Evolutionary conservation across 192 early-diverging fungal species (phyloP).

Genomic region (Chytriomyces confervae): DNA sequence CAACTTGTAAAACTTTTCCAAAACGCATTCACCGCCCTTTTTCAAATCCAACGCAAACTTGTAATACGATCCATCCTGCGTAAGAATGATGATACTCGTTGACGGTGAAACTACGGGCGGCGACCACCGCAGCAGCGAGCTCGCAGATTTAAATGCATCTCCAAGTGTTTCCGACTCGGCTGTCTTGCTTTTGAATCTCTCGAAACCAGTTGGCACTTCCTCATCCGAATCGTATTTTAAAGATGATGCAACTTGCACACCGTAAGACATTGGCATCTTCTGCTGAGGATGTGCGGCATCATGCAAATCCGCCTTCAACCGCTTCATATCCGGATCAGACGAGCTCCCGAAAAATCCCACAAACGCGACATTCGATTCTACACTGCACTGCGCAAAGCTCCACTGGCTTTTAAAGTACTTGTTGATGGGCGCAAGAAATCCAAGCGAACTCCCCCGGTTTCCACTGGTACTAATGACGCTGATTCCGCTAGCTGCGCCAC

Average conservation of each 20-base stretch:
- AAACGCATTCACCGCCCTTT: conserved; percentile 72
- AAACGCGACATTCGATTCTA: conserved; percentile 79
- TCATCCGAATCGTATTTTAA: background rate
- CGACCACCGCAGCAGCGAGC: background rate
- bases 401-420: conserved; percentile 96
- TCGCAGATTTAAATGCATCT: background rate
- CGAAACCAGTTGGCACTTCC: background rate
- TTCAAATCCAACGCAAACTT: conserved; percentile 80
- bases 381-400: conserved; percentile 88
- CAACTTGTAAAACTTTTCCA: conserved; percentile 26
- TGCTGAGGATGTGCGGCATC: background rate
- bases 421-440: conserved; percentile 36
- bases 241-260: too few species aligned
- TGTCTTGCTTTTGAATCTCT: background rate
- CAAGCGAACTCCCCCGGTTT: conserved; percentile 57
- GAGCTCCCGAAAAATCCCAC: conserved; percentile 74
- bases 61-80: conserved; percentile 79
- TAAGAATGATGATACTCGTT: conserved; percentile 6
- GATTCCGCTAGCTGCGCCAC: conserved; percentile 27
- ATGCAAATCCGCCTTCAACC: background rate
- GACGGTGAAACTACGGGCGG: background rate
- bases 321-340: conserved; percentile 24
- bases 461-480: conserved; percentile 23
- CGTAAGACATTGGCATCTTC: too few species aligned
- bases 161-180: background rate